Base-by-base conservation (phyloP, 2,329 filamentous ascomycete genomes). In the Ophiostoma quercus region DNA sequence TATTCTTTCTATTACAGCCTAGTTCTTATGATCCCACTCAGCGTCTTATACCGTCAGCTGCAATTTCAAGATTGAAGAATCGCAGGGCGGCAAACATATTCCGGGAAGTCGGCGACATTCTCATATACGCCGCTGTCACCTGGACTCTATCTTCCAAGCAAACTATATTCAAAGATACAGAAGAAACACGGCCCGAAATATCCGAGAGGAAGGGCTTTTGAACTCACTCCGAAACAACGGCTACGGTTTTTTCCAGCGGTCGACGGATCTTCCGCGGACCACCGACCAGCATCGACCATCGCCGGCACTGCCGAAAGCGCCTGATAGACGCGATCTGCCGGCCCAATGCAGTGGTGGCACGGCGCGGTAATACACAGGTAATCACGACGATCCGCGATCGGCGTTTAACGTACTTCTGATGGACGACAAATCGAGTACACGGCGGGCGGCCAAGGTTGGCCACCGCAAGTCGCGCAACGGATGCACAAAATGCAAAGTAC, bases 391-490 rank as follows among this genome's bases (percentile, higher is more conserved):
- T 57, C 60, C 4, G 29, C 60, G 60, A n/a, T 12, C 60, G 5
- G 32, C 32, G n/a, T 63, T 41, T 2, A 22, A 37, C 2, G 29
- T 22, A n/a, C 8, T 34, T n/a, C 34, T 37, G 16, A 65, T 65
- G 62, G 34, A 65, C 19, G 62, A 22, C 62, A 65, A 39, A 39
- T 11, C 34, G n/a, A 41, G 11, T 16, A n/a, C 19, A 39, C 62
- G 62, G 62, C 62, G 32, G 2, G 73, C 67, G 0, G 73, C 74
- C 69, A 77, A 76, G 71, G 72, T 77, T 12, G 76, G 76, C 29
- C 76, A 78, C 66, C 74, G 74, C 66, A 78, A 78, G 68, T 77
- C 76, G 12, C 75, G 77, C 54, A 76, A 77, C 25, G 77, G 77
- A 3, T 78, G 77, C 69, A 69, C 71, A 11, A 76, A 74, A 19